Evolutionary conservation across 78 protist genomes (phyloP), one percentile per base, ranked within the genome.

Genomic region (Dictyostelium purpureum): DNA sequence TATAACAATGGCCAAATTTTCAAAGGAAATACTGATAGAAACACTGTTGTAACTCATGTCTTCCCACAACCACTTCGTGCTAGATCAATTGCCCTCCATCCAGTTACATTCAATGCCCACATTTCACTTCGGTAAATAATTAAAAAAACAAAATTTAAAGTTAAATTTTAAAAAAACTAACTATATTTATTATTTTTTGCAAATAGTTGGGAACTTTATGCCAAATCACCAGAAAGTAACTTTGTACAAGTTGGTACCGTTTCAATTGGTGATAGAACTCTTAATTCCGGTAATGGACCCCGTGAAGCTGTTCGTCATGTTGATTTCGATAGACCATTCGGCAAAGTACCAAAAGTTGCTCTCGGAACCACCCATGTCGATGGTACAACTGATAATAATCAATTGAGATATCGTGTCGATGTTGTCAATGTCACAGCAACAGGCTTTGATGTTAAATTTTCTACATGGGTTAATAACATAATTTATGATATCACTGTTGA

Each of bases 31-130:
- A 65, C 16, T 24, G 88, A 79, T 47, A 61, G 59, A 49, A 79
- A 61, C 14, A 42, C 88, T 10, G 49, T 79, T 49, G 77, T 79
- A 49, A 65, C 88, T 2, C 2, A 43, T 18, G 14, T 1, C 14
- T 79, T 79, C 7, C 3, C 2, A 0, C 31, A 59, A 18, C 88
- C 88, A 43, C 28, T 75, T 28, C 33, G 19, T 14, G 18, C 38
- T 31, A 51, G 81, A 51, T 77, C 88, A 37, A 61, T 79, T 47
- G 77, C 77, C 2, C 26, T 79, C 33, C 75, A 79, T 54, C 88
- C 88, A 49, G 33, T 28, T 9, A 31, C 88, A 19, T 79, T 42
- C 37, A 18, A 79, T 21, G 56, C 24, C 5, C 40, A 47, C 43
- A 56, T 77, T 28, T 28, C 87, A 26, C 42, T 77, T 57, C 51